These are phyloP conservation scores for Lactifluus piperatus DNA, from an alignment of 768 basidiomycete genomes.

Conservation along the genomic window DNA sequence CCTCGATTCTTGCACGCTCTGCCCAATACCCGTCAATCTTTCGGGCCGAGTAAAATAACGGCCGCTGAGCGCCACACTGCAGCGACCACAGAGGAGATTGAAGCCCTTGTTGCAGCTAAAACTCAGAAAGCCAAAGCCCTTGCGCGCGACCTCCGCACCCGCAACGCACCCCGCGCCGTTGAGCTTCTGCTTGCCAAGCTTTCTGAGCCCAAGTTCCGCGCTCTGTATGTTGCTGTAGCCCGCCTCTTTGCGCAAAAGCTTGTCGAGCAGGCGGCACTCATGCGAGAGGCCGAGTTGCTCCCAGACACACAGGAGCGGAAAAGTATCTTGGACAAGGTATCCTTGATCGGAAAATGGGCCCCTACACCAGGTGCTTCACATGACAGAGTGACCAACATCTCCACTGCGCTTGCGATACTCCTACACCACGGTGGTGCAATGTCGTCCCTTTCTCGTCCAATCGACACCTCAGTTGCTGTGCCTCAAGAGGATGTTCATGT, in stretches of 20 bases:
- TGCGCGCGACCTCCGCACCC: slow-evolving; percentile 20
- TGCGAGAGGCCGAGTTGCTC: slow-evolving; percentile 32
- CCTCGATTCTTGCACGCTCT: slow-evolving; percentile 1
- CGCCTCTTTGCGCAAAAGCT: slow-evolving; percentile 51
- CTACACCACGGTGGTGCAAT: slow-evolving; percentile 34
- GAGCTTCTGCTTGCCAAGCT: slow-evolving; percentile 36
- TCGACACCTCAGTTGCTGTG: slow-evolving; percentile 27
- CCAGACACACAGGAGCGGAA: slow-evolving; percentile 24
- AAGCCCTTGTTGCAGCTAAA: neutral
- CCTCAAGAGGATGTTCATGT: slow-evolving; percentile 30
- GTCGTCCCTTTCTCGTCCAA: slow-evolving; percentile 2
- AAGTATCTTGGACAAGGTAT: slow-evolving; percentile 35
- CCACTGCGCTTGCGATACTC: slow-evolving; percentile 51
- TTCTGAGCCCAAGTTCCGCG: slow-evolving; percentile 42
- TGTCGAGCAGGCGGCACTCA: slow-evolving; percentile 36
- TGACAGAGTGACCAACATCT: slow-evolving; percentile 55
- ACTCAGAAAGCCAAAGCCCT: slow-evolving; percentile 17
- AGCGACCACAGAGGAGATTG: neutral
- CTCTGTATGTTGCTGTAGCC: slow-evolving; percentile 54
- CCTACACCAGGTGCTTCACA: slow-evolving; percentile 51
- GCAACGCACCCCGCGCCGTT: slow-evolving; percentile 25
- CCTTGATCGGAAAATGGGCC: slow-evolving; percentile 63
- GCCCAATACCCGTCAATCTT: neutral
- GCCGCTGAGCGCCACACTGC: slow-evolving; percentile 23
- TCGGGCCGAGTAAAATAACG: neutral